Percentiles rank a stretch among this genome's conserved stretches.
Evolutionary conservation across 345 rosid species (phyloP).

Genomic region (Lagerstroemia speciosa): DNA sequence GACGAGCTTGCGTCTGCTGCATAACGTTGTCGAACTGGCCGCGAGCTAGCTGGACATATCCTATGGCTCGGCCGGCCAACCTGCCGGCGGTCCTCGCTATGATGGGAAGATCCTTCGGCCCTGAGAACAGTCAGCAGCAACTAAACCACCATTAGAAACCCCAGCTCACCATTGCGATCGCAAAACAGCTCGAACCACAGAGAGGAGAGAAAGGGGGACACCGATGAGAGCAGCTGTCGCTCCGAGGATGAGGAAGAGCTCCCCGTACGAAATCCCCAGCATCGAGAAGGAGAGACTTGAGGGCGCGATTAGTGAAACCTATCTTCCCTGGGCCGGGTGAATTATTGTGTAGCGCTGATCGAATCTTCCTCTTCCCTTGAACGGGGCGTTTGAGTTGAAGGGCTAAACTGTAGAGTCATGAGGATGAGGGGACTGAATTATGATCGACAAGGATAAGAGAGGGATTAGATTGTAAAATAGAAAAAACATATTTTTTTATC

Average conservation of each 20-base stretch:
- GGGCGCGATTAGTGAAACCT: too few relatives aligned
- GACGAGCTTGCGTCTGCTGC: conserved; percentile 77
- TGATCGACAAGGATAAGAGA: too few relatives aligned
- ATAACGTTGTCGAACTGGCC: conserved; percentile 3
- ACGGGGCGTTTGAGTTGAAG: too few relatives aligned
- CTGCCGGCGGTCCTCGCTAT: conserved; percentile 74
- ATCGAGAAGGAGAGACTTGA: too few relatives aligned
- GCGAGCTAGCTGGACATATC: conserved; percentile 7
- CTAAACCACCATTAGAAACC: not conserved
- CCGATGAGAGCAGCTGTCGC: conserved; percentile 65
- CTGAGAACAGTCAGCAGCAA: conserved; percentile 13
- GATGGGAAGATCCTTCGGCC: conserved; percentile 74
- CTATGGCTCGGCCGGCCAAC: conserved; percentile 69
- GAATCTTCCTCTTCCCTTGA: too few relatives aligned
- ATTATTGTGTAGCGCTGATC: too few relatives aligned
- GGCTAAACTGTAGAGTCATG: too few relatives aligned
- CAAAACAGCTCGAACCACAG: not conserved
- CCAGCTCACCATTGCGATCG: not conserved
- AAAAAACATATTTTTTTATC: too few relatives aligned
- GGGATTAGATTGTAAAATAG: too few relatives aligned
- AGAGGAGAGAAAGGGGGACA: conserved; percentile 13
- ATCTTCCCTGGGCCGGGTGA: too few relatives aligned
- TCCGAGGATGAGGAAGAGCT: conserved; percentile 53
- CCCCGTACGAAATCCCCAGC: conserved; percentile 65
- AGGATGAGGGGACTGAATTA: too few relatives aligned